Evolutionary conservation across 2,329 filamentous ascomycete genomes (phyloP), one percentile per base, ranked within the genome.

Genomic region (Colletotrichum truncatum): DNA sequence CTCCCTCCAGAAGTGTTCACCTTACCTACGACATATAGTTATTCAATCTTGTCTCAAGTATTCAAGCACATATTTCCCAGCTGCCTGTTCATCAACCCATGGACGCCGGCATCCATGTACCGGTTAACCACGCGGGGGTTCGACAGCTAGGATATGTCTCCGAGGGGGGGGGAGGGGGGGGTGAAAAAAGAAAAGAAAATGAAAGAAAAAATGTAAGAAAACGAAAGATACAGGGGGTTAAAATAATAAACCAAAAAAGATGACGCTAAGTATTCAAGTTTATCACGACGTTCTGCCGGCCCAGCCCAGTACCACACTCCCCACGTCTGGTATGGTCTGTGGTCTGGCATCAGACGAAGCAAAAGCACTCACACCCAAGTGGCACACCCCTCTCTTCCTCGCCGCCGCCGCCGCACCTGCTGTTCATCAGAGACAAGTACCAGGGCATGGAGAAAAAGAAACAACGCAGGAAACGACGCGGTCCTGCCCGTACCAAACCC

Each of bases 351-450:
- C 61, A 61, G 61, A 65, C 49, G 60, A 52, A 67, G 54, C 48
- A 64, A 26, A 67, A 54, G 61, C 61, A 67, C 61, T 67, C 65
- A 65, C 65, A 60, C 65, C 65, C 61, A 67, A 67, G 61, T 65
- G 54, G 56, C 65, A 67, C 65, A 65, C 65, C 67, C 64, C 64
- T 68, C 64, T 67, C 60, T 32, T 32, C 59, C 38, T 26, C 53
- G 39, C 62, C 41, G 62, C 49, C 41, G 56, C 56, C 18, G 48
- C 38, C 26, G 38, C 23, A 34, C 32, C 51, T 54, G 57, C 62
- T 56, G 48, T 43, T 59, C 58, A 62, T 65, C 64, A 66, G 59
- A 68, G 56, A 72, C 71, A 68, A 63, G 59, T 66, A 66, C 63
- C 45, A 66, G 68, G 67, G 49, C 49, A 67, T 53, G 52, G 53